Conservation (phyloP, 2,329 filamentous ascomycete genomes). For the Shiraia sp. region DNA sequence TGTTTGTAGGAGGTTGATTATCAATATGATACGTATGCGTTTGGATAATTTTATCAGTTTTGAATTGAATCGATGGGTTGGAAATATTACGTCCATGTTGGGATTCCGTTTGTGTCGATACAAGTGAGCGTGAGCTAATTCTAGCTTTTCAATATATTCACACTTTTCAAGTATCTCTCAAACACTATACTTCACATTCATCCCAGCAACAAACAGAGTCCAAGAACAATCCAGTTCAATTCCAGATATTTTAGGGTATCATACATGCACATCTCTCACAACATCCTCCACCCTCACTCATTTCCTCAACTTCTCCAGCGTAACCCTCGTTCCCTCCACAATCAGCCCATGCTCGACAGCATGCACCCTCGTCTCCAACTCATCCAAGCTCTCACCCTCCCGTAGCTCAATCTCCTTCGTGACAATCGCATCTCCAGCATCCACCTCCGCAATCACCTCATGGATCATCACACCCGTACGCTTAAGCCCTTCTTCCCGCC, state of each 20-base stretch:
- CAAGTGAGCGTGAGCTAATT: no score
- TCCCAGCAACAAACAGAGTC: background rate
- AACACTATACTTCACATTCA: no score
- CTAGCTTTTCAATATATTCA: no score
- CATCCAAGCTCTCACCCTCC: conserved; percentile 60
- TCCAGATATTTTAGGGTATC: background rate
- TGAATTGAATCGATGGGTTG: no score
- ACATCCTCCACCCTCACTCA: background rate
- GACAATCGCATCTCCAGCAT: conserved; percentile 75
- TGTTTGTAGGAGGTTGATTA: no score
- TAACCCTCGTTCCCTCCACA: conserved; percentile 68
- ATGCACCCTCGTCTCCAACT: conserved; percentile 75
- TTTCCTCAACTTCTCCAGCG: conserved; percentile 47
- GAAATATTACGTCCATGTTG: no score
- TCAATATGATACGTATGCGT: no score
- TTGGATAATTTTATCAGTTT: no score
- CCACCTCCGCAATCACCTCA: conserved; percentile 75
- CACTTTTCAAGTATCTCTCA: no score
- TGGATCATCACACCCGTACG: conserved; percentile 86
- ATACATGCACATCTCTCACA: background rate
- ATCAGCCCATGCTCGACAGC: conserved; percentile 76
- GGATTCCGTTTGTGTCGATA: no score
- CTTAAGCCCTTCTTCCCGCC: conserved; percentile 67
- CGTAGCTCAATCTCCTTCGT: conserved; percentile 68
- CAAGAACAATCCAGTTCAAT: background rate